Conservation (phyloP, 495 filamentous ascomycete genomes). For the Parathielavia hyrcaniae region DNA sequence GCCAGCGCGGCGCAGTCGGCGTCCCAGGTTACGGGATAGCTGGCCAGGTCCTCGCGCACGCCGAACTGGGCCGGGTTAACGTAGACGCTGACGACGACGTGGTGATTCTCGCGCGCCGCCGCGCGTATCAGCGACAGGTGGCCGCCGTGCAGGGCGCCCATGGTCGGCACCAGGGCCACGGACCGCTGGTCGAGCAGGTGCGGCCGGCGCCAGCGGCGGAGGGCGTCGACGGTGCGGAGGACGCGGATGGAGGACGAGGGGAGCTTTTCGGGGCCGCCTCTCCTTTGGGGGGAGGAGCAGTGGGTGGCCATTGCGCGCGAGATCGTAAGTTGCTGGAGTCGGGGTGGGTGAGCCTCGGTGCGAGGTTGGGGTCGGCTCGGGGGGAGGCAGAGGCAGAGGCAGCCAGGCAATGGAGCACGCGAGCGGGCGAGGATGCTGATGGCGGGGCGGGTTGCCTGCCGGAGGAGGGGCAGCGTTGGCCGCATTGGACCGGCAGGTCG, state of each 20-base stretch:
- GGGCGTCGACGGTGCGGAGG: constrained; percentile 62
- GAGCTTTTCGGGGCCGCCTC: constrained; percentile 34
- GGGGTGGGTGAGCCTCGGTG: background rate
- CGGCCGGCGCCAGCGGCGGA: constrained; percentile 65
- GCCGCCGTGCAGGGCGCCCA: constrained; percentile 91
- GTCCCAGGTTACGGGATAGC: constrained; percentile 88
- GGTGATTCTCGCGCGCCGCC: constrained; percentile 75
- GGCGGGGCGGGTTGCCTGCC: constrained; percentile 26
- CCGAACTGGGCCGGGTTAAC: constrained; percentile 98
- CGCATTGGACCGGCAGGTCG: constrained; percentile 13
- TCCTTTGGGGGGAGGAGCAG: constrained; percentile 6
- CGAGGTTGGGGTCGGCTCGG: background rate
- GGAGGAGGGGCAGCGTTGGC: constrained; percentile 25
- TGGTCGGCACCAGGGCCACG: constrained; percentile 88
- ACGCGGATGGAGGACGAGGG: constrained; percentile 58
- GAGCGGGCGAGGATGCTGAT: constrained; percentile 21
- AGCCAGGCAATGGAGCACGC: constrained; percentile 22
- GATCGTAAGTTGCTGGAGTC: background rate
- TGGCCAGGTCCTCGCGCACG: constrained; percentile 75
- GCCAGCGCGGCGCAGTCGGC: constrained; percentile 61
- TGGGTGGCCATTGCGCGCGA: constrained; percentile 33
- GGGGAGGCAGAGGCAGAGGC: background rate
- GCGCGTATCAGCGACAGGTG: constrained; percentile 82
- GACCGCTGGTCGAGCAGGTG: constrained; percentile 62
- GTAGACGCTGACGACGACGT: constrained; percentile 83